Conservation (phyloP, 371 early-diverging fungal species). For the Lichtheimia hyalospora region DNA sequence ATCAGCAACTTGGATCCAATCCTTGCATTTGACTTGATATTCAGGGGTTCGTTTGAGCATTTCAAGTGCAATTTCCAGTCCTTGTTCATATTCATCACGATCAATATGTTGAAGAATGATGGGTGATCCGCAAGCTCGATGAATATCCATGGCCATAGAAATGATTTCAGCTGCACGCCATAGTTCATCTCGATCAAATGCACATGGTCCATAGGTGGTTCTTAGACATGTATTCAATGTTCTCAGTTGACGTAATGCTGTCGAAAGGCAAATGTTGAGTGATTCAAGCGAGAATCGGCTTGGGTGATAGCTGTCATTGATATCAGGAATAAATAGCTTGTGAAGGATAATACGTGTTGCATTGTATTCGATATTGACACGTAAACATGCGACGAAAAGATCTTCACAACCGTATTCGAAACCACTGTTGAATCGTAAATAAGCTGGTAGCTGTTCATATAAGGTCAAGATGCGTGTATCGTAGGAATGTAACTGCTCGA, state of each 20-base stretch:
- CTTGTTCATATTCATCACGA: conserved; percentile 27
- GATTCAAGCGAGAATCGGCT: conserved; percentile 35
- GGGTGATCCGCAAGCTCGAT: conserved; percentile 29
- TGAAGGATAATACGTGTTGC: conserved; percentile 49
- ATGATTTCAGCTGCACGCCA: conserved; percentile 44
- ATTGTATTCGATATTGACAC: conserved; percentile 50
- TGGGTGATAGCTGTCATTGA: conserved; percentile 29
- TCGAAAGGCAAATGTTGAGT: conserved; percentile 39
- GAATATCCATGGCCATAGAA: conserved; percentile 36
- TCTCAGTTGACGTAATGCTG: conserved; percentile 32
- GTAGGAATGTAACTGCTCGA: conserved; percentile 36
- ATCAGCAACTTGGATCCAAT: conserved; percentile 42
- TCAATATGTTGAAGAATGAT: conserved; percentile 25
- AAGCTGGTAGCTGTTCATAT: conserved; percentile 32
- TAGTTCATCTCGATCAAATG: conserved; percentile 48
- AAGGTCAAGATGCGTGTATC: conserved; percentile 31
- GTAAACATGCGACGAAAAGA: conserved; percentile 34
- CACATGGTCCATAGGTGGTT: conserved; percentile 31
- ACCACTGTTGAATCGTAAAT: conserved; percentile 41
- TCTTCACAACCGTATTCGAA: conserved; percentile 48
- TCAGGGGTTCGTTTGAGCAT: conserved; percentile 33
- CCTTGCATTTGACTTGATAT: conserved; percentile 22
- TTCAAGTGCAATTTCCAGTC: conserved; percentile 26
- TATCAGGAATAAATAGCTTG: conserved; percentile 44
- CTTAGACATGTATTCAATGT: conserved; percentile 30